Base-by-base conservation (phyloP, 1,284 basidiomycete genomes). In the Microstroma glucosiphilum region DNA sequence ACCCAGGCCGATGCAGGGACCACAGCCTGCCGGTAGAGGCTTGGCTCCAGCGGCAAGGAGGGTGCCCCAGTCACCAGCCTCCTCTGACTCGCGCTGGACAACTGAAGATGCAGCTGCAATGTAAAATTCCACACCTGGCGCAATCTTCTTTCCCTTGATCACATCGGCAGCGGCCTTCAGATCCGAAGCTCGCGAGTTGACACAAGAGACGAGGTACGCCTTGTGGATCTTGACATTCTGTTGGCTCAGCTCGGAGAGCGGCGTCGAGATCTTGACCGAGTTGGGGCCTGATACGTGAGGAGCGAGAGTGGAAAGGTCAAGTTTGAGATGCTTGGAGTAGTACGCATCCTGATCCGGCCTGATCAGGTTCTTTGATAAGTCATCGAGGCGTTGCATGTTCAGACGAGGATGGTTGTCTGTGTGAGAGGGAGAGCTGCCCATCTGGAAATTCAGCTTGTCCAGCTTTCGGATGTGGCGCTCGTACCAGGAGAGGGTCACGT, bases 121-220 rank as follows among this genome's bases (percentile, higher is more conserved):
- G 82, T 97, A 98, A 77, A 99, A 97, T 72, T 97, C 90, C 55
- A 99, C 94, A 9, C 90, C 90, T 1, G 59, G 58, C 0, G 92
- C 90, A 57, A 98, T 86, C 75, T 87, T 90, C 75, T 87, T 86
- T 11, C 90, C 91, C 58, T 86, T 85, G 71, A 98, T 84, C 23
- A 97, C 93, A 12, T 85, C 85, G 0, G 94, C 96, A 0, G 94
- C 94, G 0, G 91, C 89, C 15, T 90, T 86, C 65, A 99, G 88
- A 75, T 99, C 94, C 0, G 93, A 96, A 0, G 90, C 89, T 48
- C 96, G 90, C 4, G 94, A 93, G 81, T 99, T 99, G 68, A 96
- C 97, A 81, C 94, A 99, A 67, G 91, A 93, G 56, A 99, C 91
- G 59, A 99, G 89, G 81, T 99, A 99, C 0, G 94, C 94, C 81